These are phyloP conservation scores for Fistulinella prunicolor DNA, from an alignment of 768 basidiomycete genomes.

Conservation along the genomic window DNA sequence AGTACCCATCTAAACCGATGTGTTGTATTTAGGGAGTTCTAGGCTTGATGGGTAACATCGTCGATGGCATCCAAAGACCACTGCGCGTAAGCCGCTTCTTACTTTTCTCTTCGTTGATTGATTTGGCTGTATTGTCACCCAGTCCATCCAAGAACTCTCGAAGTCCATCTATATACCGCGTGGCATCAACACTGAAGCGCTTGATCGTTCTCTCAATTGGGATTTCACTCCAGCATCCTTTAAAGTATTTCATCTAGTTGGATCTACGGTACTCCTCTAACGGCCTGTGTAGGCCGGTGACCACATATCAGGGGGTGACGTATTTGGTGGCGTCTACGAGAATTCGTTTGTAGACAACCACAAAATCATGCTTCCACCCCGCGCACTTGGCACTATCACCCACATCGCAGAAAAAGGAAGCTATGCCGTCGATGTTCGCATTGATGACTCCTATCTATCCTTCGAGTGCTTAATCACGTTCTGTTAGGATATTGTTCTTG, in stretches of 20 bases:
- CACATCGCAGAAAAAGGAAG: constrained; percentile 91
- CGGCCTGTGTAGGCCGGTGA: constrained; percentile 70
- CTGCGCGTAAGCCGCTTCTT: constrained; percentile 57
- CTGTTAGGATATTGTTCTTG: constrained; percentile 83
- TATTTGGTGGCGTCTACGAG: constrained; percentile 94
- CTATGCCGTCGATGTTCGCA: constrained; percentile 82
- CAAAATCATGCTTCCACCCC: constrained; percentile 94
- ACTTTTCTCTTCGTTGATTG: constrained; percentile 1
- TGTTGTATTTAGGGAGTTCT: constrained; percentile 2
- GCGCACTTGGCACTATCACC: constrained; percentile 93
- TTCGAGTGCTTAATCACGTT: constrained; percentile 1
- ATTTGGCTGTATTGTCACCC: constrained; percentile 11
- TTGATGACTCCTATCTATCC: background rate
- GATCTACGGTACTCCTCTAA: constrained; percentile 8
- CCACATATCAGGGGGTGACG: constrained; percentile 95
- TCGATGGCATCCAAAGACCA: constrained; percentile 95
- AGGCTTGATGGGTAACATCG: constrained; percentile 99
- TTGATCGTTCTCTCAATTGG: constrained; percentile 88
- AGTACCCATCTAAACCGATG: background rate
- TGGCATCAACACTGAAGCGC: constrained; percentile 95
- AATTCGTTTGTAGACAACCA: constrained; percentile 96
- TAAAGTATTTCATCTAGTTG: constrained; percentile 47
- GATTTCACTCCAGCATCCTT: constrained; percentile 86
- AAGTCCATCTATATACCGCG: constrained; percentile 99
- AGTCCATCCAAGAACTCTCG: constrained; percentile 93